Base-by-base conservation (phyloP, 495 filamentous ascomycete species). In the Xylaria curta region DNA sequence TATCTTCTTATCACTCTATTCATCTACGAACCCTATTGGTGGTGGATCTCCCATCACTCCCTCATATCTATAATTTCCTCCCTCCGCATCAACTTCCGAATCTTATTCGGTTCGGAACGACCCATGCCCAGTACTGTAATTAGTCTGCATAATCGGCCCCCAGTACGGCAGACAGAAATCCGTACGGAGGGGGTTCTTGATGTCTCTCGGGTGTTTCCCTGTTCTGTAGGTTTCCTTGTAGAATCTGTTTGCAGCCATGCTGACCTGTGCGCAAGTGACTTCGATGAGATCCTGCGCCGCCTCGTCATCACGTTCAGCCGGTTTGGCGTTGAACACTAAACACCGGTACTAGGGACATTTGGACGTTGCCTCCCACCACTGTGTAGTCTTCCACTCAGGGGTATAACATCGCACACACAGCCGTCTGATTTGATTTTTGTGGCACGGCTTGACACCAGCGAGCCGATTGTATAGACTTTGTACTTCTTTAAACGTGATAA, bases 401-500 rank as follows among this genome's bases (percentile, higher is more conserved):
- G 51, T 28, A 21, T 54, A 54, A 4, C 51, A 54, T 54, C 26
- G 51, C 21, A 54, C 51, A 24, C 26, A 12, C 3, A 54, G 21
- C 51, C 24, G 47, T 3, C 21, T 13, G 26, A 26, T 12, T 54
- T 0, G 26, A 24, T 28, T 26, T 3, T 13, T 28, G 21, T 26
- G 2, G 0, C 0, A 7, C 0, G 6, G 6, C 7, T 51, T 4
- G 15, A 3, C 21, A 53, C 4, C 9, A 15, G 7, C 0, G 51
- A 54, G 21, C 6, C 3, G 51, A 0, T 15, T 19, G 51, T 54
- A 54, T 26, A 54, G 21, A 4, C 13, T 4, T 0, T 1, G 9
- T 2, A 54, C 51, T 21, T 15, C 51, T 24, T 13, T 5, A 13
- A 26, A 54, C 21, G 51, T 54, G 51, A 54, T 54, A 24, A 4